Conservation (phyloP, 2,329 filamentous ascomycete species). For the Biscogniauxia sp. region DNA sequence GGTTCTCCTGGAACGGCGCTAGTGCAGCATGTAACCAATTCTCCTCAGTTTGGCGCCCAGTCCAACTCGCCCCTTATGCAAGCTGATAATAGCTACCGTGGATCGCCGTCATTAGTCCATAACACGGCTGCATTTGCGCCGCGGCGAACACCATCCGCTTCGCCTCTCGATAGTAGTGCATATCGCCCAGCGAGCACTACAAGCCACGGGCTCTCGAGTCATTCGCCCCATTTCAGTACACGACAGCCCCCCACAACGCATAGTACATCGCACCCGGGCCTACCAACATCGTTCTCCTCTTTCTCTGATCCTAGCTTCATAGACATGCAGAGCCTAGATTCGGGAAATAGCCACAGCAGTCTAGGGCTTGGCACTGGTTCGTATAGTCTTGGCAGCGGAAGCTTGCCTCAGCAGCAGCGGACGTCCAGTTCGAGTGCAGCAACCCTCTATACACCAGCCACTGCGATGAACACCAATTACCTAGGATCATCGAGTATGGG, state of each 20-base stretch:
- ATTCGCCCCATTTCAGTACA: conserved; percentile 31
- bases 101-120: conserved; percentile 32
- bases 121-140: conserved; percentile 27
- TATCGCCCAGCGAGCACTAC: conserved; percentile 26
- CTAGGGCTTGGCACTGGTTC: conserved; percentile 26
- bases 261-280: conserved; percentile 28
- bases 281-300: conserved; percentile 26
- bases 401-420: conserved; percentile 27
- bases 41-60: conserved; percentile 32
- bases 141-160: conserved; percentile 30
- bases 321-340: conserved; percentile 31
- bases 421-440: conserved; percentile 26
- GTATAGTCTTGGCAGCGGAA: conserved; percentile 25
- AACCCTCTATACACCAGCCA: conserved; percentile 27
- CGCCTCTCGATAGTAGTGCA: conserved; percentile 29
- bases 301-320: conserved; percentile 31
- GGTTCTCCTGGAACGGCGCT: conserved; percentile 30
- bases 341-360: conserved; percentile 20
- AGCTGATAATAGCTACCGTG: conserved; percentile 30
- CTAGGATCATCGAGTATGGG: conserved; percentile 25
- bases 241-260: conserved; percentile 28
- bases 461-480: conserved; percentile 26
- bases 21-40: conserved; percentile 33
- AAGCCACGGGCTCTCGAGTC: conserved; percentile 27
- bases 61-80: conserved; percentile 34